phyloP scores from a whole-genome alignment of 805 yeast genomes.

The Pichia occidentalis region DNA sequence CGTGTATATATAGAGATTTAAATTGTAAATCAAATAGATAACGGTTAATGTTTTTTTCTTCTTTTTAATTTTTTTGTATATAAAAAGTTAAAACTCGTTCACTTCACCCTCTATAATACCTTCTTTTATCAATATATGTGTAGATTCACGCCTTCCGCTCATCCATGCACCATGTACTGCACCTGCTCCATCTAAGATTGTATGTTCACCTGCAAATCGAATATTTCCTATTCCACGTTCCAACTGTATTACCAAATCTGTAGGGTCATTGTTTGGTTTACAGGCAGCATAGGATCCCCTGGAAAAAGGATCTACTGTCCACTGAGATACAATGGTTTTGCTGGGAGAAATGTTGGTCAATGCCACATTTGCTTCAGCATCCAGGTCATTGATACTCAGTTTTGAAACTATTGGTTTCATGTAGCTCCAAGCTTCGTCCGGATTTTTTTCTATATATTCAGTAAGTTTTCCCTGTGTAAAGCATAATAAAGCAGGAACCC shows the following conservation, averaged over 20 bases:
- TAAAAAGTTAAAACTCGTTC: constrained; percentile 27
- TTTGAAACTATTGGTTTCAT: constrained; percentile 45
- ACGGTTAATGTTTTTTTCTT: too few species aligned
- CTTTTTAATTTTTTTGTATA: not conserved
- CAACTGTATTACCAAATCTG: constrained; percentile 54
- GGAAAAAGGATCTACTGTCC: constrained; percentile 77
- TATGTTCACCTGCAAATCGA: constrained; percentile 90
- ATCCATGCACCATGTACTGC: constrained; percentile 89
- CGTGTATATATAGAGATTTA: too few species aligned
- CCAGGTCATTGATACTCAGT: constrained; percentile 11
- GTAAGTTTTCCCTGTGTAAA: constrained; percentile 73
- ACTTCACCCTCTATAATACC: constrained; percentile 29
- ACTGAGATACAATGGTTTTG: constrained; percentile 48
- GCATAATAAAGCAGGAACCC: constrained; percentile 50
- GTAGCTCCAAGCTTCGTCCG: constrained; percentile 49
- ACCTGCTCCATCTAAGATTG: constrained; percentile 80
- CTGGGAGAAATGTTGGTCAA: constrained; percentile 29
- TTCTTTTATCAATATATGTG: constrained; percentile 17
- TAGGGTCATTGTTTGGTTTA: constrained; percentile 61
- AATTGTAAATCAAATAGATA: too few species aligned
- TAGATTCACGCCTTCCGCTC: constrained; percentile 43
- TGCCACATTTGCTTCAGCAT: constrained; percentile 17
- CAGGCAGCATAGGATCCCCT: constrained; percentile 81
- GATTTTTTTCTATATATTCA: constrained; percentile 44
- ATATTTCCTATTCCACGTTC: constrained; percentile 51